Percentiles rank a stretch among this genome's conserved stretches.
phyloP scores from a whole-genome alignment of 2,329 filamentous ascomycete genomes.

The Penicillium sp. region DNA sequence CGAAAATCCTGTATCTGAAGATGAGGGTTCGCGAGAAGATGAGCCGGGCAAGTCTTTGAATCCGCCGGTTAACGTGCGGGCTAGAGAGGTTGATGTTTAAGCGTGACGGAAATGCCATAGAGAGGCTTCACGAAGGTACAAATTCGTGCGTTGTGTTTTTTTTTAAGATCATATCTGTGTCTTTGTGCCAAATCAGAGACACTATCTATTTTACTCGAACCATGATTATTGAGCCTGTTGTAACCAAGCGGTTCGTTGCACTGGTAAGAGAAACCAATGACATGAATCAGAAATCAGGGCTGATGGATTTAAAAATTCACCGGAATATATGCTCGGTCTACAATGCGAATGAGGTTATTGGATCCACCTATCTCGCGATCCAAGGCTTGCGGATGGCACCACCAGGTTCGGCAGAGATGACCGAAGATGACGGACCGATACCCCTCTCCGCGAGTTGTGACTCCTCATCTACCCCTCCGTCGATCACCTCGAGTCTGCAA shows the following conservation, averaged over 20 bases:
- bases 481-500: neutral
- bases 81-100: constrained; percentile 8
- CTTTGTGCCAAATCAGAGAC: too few relatives aligned
- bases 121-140: neutral
- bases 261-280: too few relatives aligned
- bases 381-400: neutral
- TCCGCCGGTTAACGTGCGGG: constrained; percentile 5
- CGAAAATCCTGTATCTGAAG: neutral
- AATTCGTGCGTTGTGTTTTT: neutral
- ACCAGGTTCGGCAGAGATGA: neutral
- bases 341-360: neutral
- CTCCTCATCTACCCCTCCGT: constrained; percentile 1
- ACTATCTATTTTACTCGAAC: too few relatives aligned
- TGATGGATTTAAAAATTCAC: too few relatives aligned
- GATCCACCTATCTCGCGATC: constrained; percentile 2
- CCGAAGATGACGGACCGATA: constrained; percentile 1
- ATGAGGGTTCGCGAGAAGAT: neutral
- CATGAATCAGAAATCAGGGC: neutral
- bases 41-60: neutral
- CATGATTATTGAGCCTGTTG: too few relatives aligned
- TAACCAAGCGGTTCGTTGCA: too few relatives aligned
- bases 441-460: neutral
- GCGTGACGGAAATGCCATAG: neutral
- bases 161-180: neutral
- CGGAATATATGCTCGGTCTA: neutral